Percentiles rank a stretch among this genome's conserved stretches.
These are phyloP conservation scores for Ceratobasidium papillatum DNA, from an alignment of 1,284 basidiomycete genomes.

Conservation along the genomic window DNA sequence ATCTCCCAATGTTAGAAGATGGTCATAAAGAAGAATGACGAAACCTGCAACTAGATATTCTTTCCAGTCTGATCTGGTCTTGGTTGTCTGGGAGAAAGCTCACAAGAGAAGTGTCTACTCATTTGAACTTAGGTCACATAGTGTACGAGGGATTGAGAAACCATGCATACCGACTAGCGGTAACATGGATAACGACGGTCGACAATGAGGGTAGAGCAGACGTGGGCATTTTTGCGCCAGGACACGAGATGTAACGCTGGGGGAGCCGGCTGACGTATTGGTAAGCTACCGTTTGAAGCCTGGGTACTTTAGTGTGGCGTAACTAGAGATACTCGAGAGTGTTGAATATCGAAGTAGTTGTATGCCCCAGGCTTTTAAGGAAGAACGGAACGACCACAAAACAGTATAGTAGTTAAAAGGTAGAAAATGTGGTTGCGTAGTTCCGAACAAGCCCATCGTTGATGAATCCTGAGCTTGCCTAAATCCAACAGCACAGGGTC, in stretches of 20 bases:
- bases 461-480: not conserved
- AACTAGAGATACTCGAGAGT: not conserved
- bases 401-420: not conserved
- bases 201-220: not conserved
- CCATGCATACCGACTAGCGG: slow-evolving; percentile 8
- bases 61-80: not conserved
- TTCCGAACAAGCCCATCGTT: not conserved
- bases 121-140: not conserved
- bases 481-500: not conserved
- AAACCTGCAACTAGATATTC: slow-evolving; percentile 32
- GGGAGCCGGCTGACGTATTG: not conserved
- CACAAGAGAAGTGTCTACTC: slow-evolving; percentile 12
- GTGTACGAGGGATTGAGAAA: not conserved
- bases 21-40: slow-evolving; percentile 35
- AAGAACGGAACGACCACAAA: not conserved
- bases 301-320: not conserved
- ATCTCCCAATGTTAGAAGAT: slow-evolving; percentile 22
- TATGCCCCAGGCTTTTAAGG: too few species aligned
- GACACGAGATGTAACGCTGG: not conserved
- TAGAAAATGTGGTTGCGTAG: not conserved
- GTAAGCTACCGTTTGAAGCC: not conserved
- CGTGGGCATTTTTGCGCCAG: not conserved
- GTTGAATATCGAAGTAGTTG: too few species aligned
- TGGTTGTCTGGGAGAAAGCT: not conserved
- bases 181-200: slow-evolving; percentile 3